Base-by-base conservation (phyloP, 2,329 filamentous ascomycete species). In the Aspergillus amoenus region DNA sequence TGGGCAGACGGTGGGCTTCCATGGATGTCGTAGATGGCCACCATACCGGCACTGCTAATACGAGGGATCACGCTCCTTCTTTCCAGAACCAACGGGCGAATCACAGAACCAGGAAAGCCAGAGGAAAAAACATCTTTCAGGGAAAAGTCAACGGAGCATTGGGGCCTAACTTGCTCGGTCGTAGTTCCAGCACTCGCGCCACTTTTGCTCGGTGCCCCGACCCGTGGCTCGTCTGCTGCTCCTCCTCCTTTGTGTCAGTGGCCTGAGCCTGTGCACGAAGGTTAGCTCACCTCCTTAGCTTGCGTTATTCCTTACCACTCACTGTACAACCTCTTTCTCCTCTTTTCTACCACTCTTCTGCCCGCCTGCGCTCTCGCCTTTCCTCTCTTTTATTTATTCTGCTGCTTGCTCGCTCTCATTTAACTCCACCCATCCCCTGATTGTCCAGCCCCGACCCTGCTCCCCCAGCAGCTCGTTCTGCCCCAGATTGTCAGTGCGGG, bases 201-300 rank as follows among this genome's bases (percentile, higher is more conserved):
- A 67, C 65, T 65, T 59, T 57, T 60, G 52, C 52, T 67, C 42
- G 53, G 58, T 59, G 53, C 57, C 59, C 60, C 61, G 59, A 65
- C 61, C 65, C 65, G 65, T 67, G 66, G 64, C 62, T 68, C 64
- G 55, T 63, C 42, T n/a, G 49, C 42, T n/a, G 47, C 56, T 58
- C 57, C 58, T 61, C 55, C 50, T 58, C 57, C 55, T 57, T 48
- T 52, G 48, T 60, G 41, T 52, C 44, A 57, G 58, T 61, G 62
- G 62, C 59, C 61, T 64, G 63, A 61, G 45, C 45, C 45, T 47
- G 43, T 37, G 45, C 45, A 47, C 45, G 30, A 30, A 27, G 60
- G 57, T 62, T 56, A 52, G 53, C 53, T 64, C 52, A 57, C 57
- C 58, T 56, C 56, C 54, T 62, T 63, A 64, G 60, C 53, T 59